Percentiles rank a stretch among this genome's conserved stretches.
Evolutionary conservation across 2,329 filamentous ascomycete species (phyloP).

Genomic region (Xylaria sp.): DNA sequence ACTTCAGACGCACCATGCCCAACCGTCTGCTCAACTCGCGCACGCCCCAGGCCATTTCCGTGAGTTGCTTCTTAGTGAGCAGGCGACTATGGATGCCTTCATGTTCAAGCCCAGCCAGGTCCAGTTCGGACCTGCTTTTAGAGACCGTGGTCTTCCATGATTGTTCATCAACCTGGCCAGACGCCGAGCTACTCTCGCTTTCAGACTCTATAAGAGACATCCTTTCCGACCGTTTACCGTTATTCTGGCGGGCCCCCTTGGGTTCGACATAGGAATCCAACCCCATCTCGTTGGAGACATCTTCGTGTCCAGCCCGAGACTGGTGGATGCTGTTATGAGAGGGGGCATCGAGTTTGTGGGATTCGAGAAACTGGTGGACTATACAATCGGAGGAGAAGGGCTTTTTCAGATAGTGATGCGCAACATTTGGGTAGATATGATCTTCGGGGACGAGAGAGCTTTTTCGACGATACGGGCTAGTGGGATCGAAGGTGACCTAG

Average conservation of each 20-base stretch:
- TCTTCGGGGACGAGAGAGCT: slow-evolving; percentile 70
- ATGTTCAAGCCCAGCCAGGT: slow-evolving; percentile 49
- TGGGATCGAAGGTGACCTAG: slow-evolving; percentile 70
- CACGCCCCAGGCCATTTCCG: slow-evolving; percentile 97
- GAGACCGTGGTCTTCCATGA: slow-evolving; percentile 63
- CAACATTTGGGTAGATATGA: slow-evolving; percentile 51
- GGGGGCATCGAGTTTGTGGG: slow-evolving; percentile 54
- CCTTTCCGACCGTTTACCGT: slow-evolving; percentile 7
- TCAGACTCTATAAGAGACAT: slow-evolving; percentile 51
- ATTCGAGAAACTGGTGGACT: slow-evolving; percentile 72
- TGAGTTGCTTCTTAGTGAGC: slow-evolving; percentile 92
- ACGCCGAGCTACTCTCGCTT: slow-evolving; percentile 54
- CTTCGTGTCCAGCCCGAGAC: slow-evolving; percentile 28
- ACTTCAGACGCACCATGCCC: slow-evolving; percentile 82
- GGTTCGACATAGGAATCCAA: slow-evolving; percentile 49
- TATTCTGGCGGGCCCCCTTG: slow-evolving; percentile 46
- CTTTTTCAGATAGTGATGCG: slow-evolving; percentile 49
- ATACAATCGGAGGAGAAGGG: slow-evolving; percentile 63
- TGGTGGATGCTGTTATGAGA: slow-evolving; percentile 40
- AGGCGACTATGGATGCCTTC: slow-evolving; percentile 70
- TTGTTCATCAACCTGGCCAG: slow-evolving; percentile 66
- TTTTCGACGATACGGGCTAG: slow-evolving; percentile 71
- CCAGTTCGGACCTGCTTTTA: slow-evolving; percentile 54
- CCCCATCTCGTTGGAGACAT: slow-evolving; percentile 45
- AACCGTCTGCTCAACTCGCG: slow-evolving; percentile 88